phyloP scores from a whole-genome alignment of 2,329 filamentous ascomycete genomes.

The Fonsecaea monophora region DNA sequence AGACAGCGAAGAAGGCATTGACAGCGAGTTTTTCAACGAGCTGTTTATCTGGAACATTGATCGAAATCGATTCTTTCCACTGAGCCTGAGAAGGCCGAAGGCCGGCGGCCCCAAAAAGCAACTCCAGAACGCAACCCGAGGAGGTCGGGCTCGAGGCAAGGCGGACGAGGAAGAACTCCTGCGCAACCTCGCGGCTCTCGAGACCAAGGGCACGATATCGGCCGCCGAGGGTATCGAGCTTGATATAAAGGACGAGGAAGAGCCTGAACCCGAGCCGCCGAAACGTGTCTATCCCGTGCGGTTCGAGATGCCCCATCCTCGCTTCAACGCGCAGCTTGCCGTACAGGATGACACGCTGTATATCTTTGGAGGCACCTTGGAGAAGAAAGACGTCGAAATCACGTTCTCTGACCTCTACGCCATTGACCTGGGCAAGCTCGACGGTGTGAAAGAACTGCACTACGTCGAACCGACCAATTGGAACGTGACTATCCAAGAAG shows the following conservation, averaged over 20 bases:
- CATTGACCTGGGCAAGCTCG: conserved; percentile 90
- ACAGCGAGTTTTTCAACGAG: conserved; percentile 95
- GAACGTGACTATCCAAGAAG: conserved; percentile 69
- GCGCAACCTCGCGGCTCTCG: conserved; percentile 82
- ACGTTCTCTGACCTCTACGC: conserved; percentile 96
- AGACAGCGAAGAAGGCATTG: conserved; percentile 90
- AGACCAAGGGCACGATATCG: conserved; percentile 70
- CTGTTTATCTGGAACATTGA: conserved; percentile 95
- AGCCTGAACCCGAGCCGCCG: conserved; percentile 62
- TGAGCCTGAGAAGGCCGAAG: conserved; percentile 76
- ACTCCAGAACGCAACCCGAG: conserved; percentile 39
- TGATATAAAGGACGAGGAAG: conserved; percentile 52
- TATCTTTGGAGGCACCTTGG: conserved; percentile 93
- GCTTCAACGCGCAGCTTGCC: conserved; percentile 89
- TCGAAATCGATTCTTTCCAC: conserved; percentile 89
- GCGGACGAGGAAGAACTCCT: conserved; percentile 92
- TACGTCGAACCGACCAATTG: conserved; percentile 85
- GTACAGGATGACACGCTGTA: conserved; percentile 93
- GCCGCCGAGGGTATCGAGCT: conserved; percentile 58
- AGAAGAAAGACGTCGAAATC: conserved; percentile 92
- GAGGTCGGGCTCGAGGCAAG: conserved; percentile 72
- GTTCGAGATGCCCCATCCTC: conserved; percentile 84
- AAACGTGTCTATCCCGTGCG: conserved; percentile 66
- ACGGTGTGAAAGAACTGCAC: conserved; percentile 92
- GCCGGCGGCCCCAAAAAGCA: conserved; percentile 67